A percentile compares a stretch with the other conserved stretches of the same genome.
Conservation (phyloP, 441 rosid species). For the Euphorbia corollata region DNA sequence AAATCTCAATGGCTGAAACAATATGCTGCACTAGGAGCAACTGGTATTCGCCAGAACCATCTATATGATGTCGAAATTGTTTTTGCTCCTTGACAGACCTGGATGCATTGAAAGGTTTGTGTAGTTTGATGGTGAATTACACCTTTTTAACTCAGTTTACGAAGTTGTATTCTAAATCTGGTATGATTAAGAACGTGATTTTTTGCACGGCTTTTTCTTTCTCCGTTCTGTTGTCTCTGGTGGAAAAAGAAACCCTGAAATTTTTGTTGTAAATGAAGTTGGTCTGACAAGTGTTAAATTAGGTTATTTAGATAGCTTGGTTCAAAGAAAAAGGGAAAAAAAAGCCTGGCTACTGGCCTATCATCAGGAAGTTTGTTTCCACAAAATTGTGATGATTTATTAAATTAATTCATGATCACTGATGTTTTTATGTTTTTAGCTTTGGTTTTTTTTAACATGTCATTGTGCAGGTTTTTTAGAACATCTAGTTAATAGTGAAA, state of each 20-base stretch:
- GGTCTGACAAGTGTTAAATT: constrained; percentile 34
- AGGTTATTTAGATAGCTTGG: constrained; percentile 20
- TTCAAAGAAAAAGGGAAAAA: neutral
- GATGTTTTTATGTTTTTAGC: too few species aligned
- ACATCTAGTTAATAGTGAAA: neutral
- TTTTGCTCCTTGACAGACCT: constrained; percentile 11
- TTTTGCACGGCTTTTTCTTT: constrained; percentile 24
- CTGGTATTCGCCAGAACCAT: constrained; percentile 11
- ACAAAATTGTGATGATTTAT: neutral
- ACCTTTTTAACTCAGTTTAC: neutral
- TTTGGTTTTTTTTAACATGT: neutral
- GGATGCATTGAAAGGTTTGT: constrained; percentile 32
- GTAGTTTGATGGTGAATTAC: constrained; percentile 25
- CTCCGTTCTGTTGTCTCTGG: constrained; percentile 20
- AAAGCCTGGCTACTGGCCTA: neutral
- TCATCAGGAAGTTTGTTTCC: neutral
- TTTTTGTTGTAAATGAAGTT: constrained; percentile 52
- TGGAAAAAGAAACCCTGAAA: constrained; percentile 29
- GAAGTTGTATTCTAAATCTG: constrained; percentile 30
- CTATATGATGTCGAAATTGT: constrained; percentile 13
- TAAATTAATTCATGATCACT: neutral
- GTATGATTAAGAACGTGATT: constrained; percentile 30
- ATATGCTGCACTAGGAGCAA: constrained; percentile 20
- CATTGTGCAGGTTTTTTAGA: neutral
- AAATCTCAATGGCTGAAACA: constrained; percentile 9